A percentile compares a stretch with the other conserved stretches of the same genome.
phyloP scores from a whole-genome alignment of 345 rosid species.

The Pistacia vera region DNA sequence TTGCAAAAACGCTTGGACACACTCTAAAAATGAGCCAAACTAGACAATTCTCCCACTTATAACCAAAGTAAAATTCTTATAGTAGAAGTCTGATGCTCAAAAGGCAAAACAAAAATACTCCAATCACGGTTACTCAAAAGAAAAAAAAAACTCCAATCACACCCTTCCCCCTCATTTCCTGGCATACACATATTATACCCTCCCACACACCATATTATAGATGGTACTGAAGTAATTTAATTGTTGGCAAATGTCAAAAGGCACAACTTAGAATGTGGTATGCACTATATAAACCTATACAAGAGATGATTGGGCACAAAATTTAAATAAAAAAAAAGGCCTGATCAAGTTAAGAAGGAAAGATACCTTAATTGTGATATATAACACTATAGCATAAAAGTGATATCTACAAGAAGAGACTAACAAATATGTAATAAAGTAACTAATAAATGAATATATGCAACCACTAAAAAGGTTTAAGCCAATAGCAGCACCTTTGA shows the following conservation, averaged over 20 bases:
- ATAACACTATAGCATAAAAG: background rate
- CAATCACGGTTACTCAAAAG: background rate
- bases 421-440: background rate
- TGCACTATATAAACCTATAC: background rate
- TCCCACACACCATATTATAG: background rate
- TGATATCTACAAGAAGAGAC: background rate
- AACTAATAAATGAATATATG: background rate
- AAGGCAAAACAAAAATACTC: background rate
- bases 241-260: background rate
- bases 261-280: background rate
- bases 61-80: background rate
- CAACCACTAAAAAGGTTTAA: background rate
- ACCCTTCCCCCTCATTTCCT: background rate
- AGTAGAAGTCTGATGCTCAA: slow-evolving; percentile 2
- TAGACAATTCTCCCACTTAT: background rate
- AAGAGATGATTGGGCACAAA: background rate
- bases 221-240: background rate
- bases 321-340: background rate
- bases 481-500: slow-evolving; percentile 60
- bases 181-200: background rate
- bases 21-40: background rate
- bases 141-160: background rate
- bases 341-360: background rate
- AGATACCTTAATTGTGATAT: background rate
- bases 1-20: background rate